A percentile compares a stretch with the other conserved stretches of the same genome.
Conservation (phyloP, 345 rosid species). For the Pistacia atlantica region DNA sequence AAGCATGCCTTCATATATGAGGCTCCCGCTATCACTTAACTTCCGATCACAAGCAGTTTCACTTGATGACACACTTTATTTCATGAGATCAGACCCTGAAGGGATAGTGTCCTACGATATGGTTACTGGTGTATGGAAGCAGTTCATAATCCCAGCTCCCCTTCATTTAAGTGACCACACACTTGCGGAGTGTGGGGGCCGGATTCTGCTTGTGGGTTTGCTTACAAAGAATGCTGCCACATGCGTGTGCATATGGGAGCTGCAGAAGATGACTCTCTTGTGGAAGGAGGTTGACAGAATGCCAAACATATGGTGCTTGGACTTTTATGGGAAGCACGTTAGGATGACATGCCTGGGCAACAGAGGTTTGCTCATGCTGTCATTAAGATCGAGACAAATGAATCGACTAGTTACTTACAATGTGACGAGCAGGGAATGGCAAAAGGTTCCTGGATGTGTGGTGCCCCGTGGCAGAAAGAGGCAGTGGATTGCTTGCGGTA, state of each 20-base stretch:
- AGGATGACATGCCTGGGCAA: constrained; percentile 99
- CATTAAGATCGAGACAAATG: constrained; percentile 87
- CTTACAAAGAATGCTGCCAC: constrained; percentile 95
- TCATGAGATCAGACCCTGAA: constrained; percentile 91
- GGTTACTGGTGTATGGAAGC: constrained; percentile 79
- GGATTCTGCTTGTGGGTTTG: constrained; percentile 90
- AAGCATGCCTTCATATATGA: constrained; percentile 69
- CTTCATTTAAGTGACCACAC: constrained; percentile 77
- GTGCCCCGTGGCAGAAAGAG: constrained; percentile 76
- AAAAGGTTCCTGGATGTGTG: constrained; percentile 78
- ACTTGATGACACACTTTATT: constrained; percentile 57
- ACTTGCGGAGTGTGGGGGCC: constrained; percentile 83
- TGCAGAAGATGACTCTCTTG: constrained; percentile 98
- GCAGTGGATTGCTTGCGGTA: constrained; percentile 93
- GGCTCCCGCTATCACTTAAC: constrained; percentile 78
- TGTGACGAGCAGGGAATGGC: constrained; percentile 75
- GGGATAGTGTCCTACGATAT: constrained; percentile 83
- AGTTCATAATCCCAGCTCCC: constrained; percentile 75
- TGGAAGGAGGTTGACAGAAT: constrained; percentile 99
- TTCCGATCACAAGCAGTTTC: constrained; percentile 92
- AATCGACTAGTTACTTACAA: constrained; percentile 84
- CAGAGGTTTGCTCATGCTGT: constrained; percentile 91
- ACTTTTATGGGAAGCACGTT: constrained; percentile 98
- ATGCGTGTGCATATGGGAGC: constrained; percentile 98
- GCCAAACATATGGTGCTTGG: constrained; percentile 99